Conservation (phyloP, 768 basidiomycete genomes). For the Lactarius hatsudake region DNA sequence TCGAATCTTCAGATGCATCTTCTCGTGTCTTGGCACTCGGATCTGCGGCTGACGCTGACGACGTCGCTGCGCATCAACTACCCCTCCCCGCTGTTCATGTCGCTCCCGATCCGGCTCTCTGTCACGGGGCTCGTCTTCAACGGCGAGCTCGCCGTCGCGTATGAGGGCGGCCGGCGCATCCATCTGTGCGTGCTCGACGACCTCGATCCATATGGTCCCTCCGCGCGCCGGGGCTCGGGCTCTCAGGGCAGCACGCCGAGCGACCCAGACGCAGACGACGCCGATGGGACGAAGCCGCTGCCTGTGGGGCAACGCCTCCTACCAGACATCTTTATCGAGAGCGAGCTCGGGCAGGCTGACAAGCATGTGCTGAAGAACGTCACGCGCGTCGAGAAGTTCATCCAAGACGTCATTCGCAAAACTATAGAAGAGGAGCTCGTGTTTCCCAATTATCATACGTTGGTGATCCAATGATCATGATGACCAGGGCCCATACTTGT, state of each 20-base stretch:
- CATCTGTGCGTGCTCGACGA: slow-evolving; percentile 91
- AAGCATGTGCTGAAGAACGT: slow-evolving; percentile 97
- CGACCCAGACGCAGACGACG: slow-evolving; percentile 57
- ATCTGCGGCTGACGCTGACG: slow-evolving; percentile 83
- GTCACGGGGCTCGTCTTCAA: slow-evolving; percentile 85
- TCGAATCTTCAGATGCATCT: slow-evolving; percentile 90
- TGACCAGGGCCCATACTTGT: neutral
- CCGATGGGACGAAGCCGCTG: slow-evolving; percentile 58
- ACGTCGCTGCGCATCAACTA: slow-evolving; percentile 97
- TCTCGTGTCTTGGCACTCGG: slow-evolving; percentile 80
- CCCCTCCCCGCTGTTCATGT: slow-evolving; percentile 95
- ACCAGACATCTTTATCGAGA: slow-evolving; percentile 88
- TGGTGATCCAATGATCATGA: slow-evolving; percentile 27
- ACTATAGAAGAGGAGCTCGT: slow-evolving; percentile 95
- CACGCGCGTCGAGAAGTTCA: slow-evolving; percentile 90
- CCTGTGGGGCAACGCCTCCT: slow-evolving; percentile 82
- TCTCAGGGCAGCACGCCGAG: slow-evolving; percentile 51
- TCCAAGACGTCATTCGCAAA: slow-evolving; percentile 92
- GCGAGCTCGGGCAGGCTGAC: slow-evolving; percentile 93
- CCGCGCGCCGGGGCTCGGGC: slow-evolving; percentile 38
- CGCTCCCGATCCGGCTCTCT: slow-evolving; percentile 90
- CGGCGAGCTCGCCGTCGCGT: slow-evolving; percentile 88
- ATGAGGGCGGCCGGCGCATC: slow-evolving; percentile 79
- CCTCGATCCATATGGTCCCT: slow-evolving; percentile 79
- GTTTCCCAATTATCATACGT: slow-evolving; percentile 93